Base-by-base conservation (phyloP, 2,329 filamentous ascomycete genomes). In the Mollisia scopiformis region DNA sequence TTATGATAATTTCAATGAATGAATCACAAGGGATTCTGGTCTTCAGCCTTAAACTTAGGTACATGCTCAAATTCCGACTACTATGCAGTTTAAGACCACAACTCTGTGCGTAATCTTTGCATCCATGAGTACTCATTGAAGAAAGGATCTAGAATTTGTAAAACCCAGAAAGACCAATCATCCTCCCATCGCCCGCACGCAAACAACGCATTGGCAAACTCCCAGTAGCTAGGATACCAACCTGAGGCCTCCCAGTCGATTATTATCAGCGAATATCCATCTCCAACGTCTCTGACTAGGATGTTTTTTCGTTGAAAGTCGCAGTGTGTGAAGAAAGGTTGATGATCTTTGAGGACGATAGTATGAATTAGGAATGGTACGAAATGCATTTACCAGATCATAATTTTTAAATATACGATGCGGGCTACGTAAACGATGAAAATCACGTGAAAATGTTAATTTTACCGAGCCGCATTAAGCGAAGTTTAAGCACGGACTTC, bases 221-320 rank as follows among this genome's bases (percentile, higher is more conserved):
- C 75, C 75, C 73, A 78, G 61, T 76, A 76, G 28, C 63, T 71
- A 47, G 73, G 75, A 68, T 76, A 75, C 74, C 74, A 77, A 46
- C 74, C 75, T 13, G 73, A 68, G 55, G 53, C 71, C 62, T 77
- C 75, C 76, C 75, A 78, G 69, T 77, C 76, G 16, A 39, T 39
- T 13, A 39, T 39, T 13, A 39, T 19, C 10, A 39, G 35, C 10
- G 10, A 13, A 33, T 33, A 33, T 33, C 30, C 30, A 33, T 33
- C 30, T 11, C 35, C 35, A 39, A 13, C 35, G 35, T 30, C 53
- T 19, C 56, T 60, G 16, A 75, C 41, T 56, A 76, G 69, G 51
- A 76, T 69, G 57, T 75, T 76, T 39, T 71, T 69, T 11, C 66
- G 68, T 46, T 72, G 71, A 59, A 75, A 68, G 60, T 75, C 72